Base-by-base conservation (phyloP, 179 eudicot genomes). In the Corrigiola litoralis region DNA sequence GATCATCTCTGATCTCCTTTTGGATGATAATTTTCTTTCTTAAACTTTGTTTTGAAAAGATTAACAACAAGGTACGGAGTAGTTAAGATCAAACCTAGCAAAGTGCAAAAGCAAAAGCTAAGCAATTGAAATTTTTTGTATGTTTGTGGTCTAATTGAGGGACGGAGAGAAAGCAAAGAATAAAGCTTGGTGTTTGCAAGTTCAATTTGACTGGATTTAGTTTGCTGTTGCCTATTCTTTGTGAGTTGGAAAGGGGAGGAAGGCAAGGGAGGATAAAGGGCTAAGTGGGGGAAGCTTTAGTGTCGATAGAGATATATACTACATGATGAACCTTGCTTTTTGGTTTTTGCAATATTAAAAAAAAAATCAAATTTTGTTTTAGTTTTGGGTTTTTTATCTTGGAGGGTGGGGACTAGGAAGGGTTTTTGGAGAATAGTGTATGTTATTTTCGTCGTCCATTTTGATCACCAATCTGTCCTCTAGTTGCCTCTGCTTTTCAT, bases 1-100 rank as follows among this genome's bases (percentile, higher is more conserved):
- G 70, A 86, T 86, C 96, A 88, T 88, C 79, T 69, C 70, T 77
- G 49, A 18, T 6, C 66, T 41, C 65, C 52, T 63, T 78, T 67
- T 69, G 72, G 44, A 58, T 48, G 17, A 45, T 66, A 13, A 25
- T 40, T 36, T 49, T 29, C 31, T 46, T 48, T 17, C 34, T 31
- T 37, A 64, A 55, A 44, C 21, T 49, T 51, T 49, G 57, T 6
- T 48, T 31, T 40, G 7, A 49, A 59, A 72, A 72, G 71, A 51
- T 44, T 8, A 28, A 28, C 60, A 37, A 21, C 18, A 23, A 8
- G 29, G 62, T 44, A 32, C 57, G 36, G 38, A 47, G 75, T 75
- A 61, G 63, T 29, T 24, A 55, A 53, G 73, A 69, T 61, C 67
- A 61, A 44, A 40, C 34, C 62, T 52, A 62, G 34, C 53, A 50